These are phyloP conservation scores for Coemansia sp. DNA, from an alignment of 192 early-diverging fungal species.

Conservation along the genomic window DNA sequence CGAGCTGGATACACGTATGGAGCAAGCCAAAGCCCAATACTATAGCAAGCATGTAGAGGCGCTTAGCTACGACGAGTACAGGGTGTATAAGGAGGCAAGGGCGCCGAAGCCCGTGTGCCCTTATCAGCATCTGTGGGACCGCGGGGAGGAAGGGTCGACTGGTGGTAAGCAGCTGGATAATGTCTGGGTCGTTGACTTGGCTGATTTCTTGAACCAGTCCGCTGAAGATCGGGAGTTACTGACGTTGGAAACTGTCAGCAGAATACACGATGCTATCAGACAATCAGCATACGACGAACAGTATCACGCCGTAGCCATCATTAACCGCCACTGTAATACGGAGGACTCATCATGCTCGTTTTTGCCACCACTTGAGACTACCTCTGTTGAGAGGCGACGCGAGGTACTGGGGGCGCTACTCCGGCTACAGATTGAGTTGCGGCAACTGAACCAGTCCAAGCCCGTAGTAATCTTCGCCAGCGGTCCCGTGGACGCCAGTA, in stretches of 20 bases:
- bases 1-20: constrained; percentile 35
- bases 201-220: constrained; percentile 2
- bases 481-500: constrained; percentile 29
- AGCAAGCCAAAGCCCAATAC: constrained; percentile 36
- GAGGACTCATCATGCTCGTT: constrained; percentile 9
- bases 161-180: constrained; percentile 14
- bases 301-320: constrained; percentile 30
- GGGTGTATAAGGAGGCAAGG: constrained; percentile 11
- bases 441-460: constrained; percentile 25
- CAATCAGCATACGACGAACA: constrained; percentile 2
- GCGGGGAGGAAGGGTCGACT: constrained; percentile 1
- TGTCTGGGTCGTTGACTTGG: constrained; percentile 31
- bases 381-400: not conserved
- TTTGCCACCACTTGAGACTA: constrained; percentile 23
- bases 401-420: constrained; percentile 9
- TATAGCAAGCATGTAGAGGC: constrained; percentile 27
- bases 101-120: constrained; percentile 39
- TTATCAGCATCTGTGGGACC: constrained; percentile 51
- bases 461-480: constrained; percentile 39
- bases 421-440: constrained; percentile 34
- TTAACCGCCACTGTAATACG: constrained; percentile 2
- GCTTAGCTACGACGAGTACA: constrained; percentile 25
- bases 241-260: constrained; percentile 11
- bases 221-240: not conserved
- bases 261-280: constrained; percentile 5